phyloP scores from a whole-genome alignment of 192 early-diverging fungal genomes.

The Podila minutissima region DNA sequence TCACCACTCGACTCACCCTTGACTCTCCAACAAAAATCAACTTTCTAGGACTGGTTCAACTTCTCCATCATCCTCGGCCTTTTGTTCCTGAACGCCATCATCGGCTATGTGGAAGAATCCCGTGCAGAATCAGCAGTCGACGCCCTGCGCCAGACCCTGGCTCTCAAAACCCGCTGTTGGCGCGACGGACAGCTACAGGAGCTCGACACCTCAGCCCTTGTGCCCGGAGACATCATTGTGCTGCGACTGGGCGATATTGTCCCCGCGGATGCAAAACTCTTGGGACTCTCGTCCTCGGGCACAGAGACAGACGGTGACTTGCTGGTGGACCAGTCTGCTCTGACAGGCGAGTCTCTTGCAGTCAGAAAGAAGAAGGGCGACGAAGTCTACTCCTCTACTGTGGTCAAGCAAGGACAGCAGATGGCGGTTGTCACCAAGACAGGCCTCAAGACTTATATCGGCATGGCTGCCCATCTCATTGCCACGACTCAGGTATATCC shows the following conservation, averaged over 20 bases:
- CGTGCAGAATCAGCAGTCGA: constrained; percentile 78
- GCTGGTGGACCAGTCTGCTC: constrained; percentile 75
- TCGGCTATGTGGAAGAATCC: constrained; percentile 79
- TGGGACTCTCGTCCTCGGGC: constrained; percentile 60
- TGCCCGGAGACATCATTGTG: constrained; percentile 79
- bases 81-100: constrained; percentile 71
- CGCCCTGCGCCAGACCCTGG: constrained; percentile 76
- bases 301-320: constrained; percentile 63
- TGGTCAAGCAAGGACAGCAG: constrained; percentile 81
- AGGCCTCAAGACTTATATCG: constrained; percentile 77
- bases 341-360: constrained; percentile 82
- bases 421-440: constrained; percentile 77
- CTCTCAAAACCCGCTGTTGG: constrained; percentile 70
- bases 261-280: constrained; percentile 72
- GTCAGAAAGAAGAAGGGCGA: constrained; percentile 64
- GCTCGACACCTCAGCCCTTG: constrained; percentile 61
- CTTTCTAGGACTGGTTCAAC: constrained; percentile 66
- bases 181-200: constrained; percentile 63
- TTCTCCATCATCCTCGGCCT: constrained; percentile 68
- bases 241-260: constrained; percentile 81
- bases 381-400: constrained; percentile 74
- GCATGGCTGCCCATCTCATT: constrained; percentile 77
- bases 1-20: not conserved
- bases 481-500: constrained; percentile 57
- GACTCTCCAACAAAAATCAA: constrained; percentile 54